Base-by-base conservation (phyloP, 352 stramenopile genomes). In the Thalassiosira hispida region DNA sequence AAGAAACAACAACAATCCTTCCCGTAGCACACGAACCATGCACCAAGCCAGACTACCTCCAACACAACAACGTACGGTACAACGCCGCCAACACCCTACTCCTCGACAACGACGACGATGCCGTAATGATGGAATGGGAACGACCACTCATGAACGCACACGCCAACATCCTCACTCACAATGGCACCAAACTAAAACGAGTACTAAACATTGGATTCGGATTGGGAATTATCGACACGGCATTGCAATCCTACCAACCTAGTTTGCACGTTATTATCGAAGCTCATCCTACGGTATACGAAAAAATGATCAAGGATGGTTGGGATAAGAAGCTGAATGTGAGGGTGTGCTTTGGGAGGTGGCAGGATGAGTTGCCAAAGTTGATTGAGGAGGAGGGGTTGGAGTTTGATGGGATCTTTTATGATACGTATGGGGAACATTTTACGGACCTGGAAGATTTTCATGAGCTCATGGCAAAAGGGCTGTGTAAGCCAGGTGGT, bases 51-150 rank as follows among this genome's bases (percentile, higher is more conserved):
- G 73, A 91, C 49, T 91, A 93, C 61, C 65, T 91, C 8, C 35
- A 70, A 38, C 82, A 92, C 23, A 38, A 18, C 11, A 72, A 74
- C 42, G 69, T 91, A 4, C 51, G 55, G 33, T 92, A 91, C 52
- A 87, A 80, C 68, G 71, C 66, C 18, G 84, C 92, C 40, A 78
- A 79, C 23, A 82, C 79, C 27, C 74, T 88, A n/a, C 77, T 96
- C 9, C 68, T 95, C 11, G 92, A 96, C 65, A 61, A 78, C 35
- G 85, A 94, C 46, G 68, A 91, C 33, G 91, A 95, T 81, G 92
- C 90, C 2, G 91, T 96, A 46, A 96, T 96, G 92, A 96, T 96
- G 92, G 90, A 95, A 85, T 96, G 92, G 92, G 92, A 96, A 78
- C 44, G 82, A 23, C 92, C 92, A 1, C 78, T 96, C 14, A 96